These are phyloP conservation scores for Tricholoma sp. DNA, from an alignment of 768 basidiomycete species.

Conservation along the genomic window DNA sequence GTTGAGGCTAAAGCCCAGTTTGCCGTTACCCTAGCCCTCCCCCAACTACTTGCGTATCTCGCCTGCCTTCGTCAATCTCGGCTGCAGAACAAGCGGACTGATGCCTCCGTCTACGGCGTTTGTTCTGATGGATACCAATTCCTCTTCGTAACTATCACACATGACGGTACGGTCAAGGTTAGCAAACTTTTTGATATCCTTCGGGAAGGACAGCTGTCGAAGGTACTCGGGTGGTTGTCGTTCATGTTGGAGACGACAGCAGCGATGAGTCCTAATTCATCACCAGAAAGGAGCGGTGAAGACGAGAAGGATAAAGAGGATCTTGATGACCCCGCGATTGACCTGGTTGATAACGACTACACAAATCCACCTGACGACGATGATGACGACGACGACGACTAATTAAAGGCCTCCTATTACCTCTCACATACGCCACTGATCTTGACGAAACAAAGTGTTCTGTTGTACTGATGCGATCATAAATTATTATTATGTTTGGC, in stretches of 20 bases:
- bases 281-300: background rate
- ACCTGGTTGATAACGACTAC: background rate
- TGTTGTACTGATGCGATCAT: background rate
- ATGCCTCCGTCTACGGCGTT: background rate
- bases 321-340: background rate
- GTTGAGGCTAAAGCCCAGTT: conserved; percentile 1
- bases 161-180: background rate
- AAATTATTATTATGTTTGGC: background rate
- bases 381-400: background rate
- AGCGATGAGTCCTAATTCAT: background rate
- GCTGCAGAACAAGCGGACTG: background rate
- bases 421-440: background rate
- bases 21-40: background rate
- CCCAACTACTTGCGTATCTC: conserved; percentile 1
- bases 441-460: background rate
- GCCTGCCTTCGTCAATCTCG: background rate
- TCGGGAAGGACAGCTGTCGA: background rate
- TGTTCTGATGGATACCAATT: background rate
- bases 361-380: background rate
- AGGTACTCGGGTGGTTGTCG: background rate
- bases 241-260: background rate
- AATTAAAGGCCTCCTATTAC: background rate
- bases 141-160: background rate
- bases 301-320: background rate
- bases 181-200: background rate